phyloP scores from a whole-genome alignment of 176 grass and related monocot genomes.

The Ensete glaucum region DNA sequence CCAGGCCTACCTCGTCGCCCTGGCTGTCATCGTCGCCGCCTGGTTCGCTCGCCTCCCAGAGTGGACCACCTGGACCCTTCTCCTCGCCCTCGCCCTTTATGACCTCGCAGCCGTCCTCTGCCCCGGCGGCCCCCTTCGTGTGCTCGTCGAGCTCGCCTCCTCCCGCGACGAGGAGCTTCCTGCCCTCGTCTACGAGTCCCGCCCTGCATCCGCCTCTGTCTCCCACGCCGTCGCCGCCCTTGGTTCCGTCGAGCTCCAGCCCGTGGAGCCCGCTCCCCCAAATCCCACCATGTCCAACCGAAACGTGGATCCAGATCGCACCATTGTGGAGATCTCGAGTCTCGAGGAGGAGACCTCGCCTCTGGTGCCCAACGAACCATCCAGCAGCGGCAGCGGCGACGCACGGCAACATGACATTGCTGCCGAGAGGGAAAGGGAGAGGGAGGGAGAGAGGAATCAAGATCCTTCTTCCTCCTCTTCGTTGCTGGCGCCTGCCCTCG shows the following conservation, averaged over 20 bases:
- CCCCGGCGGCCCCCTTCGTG: constrained; percentile 66
- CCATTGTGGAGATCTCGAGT: constrained; percentile 7
- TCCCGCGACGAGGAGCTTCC: constrained; percentile 88
- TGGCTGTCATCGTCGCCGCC: constrained; percentile 80
- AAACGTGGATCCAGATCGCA: constrained; percentile 4
- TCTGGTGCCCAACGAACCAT: constrained; percentile 13
- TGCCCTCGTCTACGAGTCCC: constrained; percentile 79
- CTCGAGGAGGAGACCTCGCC: constrained; percentile 16
- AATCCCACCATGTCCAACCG: constrained; percentile 2
- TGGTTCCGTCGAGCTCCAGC: constrained; percentile 63
- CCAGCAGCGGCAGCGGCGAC: constrained; percentile 15
- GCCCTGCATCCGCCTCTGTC: constrained; percentile 18
- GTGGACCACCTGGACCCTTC: constrained; percentile 94
- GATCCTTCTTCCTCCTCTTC: constrained; percentile 9
- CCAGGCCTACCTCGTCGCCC: constrained; percentile 76
- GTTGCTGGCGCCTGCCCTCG: constrained; percentile 20
- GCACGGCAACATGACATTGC: constrained; percentile 18
- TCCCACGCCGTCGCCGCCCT: constrained; percentile 21
- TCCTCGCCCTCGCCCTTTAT: constrained; percentile 73
- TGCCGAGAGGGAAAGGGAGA: constrained; percentile 1
- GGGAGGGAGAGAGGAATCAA: constrained; percentile 2
- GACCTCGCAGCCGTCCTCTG: constrained; percentile 84
- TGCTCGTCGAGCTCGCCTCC: constrained; percentile 88
- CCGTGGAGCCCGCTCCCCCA: constrained; percentile 5
- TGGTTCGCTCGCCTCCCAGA: constrained; percentile 84